Conservation (phyloP, 306 rosid genomes). For the Acacia crassicarpa region DNA sequence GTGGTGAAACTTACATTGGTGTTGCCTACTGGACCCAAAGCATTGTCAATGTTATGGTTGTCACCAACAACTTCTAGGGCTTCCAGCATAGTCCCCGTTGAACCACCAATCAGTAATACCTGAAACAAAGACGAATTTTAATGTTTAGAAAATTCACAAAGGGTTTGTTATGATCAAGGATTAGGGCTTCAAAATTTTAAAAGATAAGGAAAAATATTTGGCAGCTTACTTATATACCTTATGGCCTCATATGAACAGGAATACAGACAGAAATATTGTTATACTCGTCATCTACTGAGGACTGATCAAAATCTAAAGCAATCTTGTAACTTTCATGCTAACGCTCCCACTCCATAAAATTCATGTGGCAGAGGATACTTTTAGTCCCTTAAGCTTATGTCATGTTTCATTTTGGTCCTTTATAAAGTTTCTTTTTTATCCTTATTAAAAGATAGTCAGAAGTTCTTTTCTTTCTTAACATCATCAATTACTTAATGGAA, state of each 20-base stretch:
- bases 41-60: slow-evolving; percentile 48
- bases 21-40: slow-evolving; percentile 55
- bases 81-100: slow-evolving; percentile 97
- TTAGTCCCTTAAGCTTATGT: not conserved
- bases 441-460: not conserved
- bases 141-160: slow-evolving; percentile 11
- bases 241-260: not conserved
- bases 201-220: not conserved
- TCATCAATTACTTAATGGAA: not conserved
- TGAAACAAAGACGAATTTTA: slow-evolving; percentile 39
- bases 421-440: not conserved
- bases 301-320: not conserved
- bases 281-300: not conserved
- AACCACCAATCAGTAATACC: slow-evolving; percentile 97
- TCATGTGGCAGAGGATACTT: not conserved
- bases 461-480: not conserved
- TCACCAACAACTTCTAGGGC: slow-evolving; percentile 92
- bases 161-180: not conserved
- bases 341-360: not conserved
- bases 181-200: not conserved
- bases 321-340: not conserved
- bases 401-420: not conserved
- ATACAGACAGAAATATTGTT: not conserved
- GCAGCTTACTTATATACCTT: not conserved
- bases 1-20: slow-evolving; percentile 55